phyloP scores from a whole-genome alignment of 805 yeast species.

The Peterozyma xylosa region DNA sequence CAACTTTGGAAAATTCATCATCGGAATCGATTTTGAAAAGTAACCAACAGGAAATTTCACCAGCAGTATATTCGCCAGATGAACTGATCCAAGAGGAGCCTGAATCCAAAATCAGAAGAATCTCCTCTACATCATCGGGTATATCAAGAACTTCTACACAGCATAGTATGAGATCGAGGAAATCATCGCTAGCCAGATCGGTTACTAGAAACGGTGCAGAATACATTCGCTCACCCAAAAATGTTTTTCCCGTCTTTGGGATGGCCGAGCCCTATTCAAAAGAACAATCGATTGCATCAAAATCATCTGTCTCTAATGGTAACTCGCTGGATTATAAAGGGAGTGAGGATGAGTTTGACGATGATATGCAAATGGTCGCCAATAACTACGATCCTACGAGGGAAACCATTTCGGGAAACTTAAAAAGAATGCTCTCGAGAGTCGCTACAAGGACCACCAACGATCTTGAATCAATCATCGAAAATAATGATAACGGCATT shows the following conservation, averaged over 20 bases:
- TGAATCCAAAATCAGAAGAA: background rate
- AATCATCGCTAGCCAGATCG: background rate
- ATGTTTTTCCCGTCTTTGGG: slow-evolving; percentile 74
- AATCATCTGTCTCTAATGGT: slow-evolving; percentile 20
- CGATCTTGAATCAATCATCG: slow-evolving; percentile 16
- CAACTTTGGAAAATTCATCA: background rate
- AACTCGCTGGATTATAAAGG: slow-evolving; percentile 18
- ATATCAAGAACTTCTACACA: background rate
- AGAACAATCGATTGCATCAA: slow-evolving; percentile 49
- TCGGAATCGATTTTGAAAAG: background rate
- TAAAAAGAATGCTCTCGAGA: slow-evolving; percentile 18
- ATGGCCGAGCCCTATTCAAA: slow-evolving; percentile 60
- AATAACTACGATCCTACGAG: slow-evolving; percentile 18
- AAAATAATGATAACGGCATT: background rate
- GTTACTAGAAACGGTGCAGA: slow-evolving; percentile 4
- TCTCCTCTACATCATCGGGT: slow-evolving; percentile 1
- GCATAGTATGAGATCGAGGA: background rate
- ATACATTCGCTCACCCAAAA: slow-evolving; percentile 50
- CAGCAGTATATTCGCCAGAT: background rate
- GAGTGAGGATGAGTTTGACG: slow-evolving; percentile 23
- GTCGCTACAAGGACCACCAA: slow-evolving; percentile 10
- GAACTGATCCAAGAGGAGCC: background rate
- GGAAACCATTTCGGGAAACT: slow-evolving; percentile 16
- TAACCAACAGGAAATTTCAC: background rate
- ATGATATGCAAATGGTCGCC: slow-evolving; percentile 4